These are phyloP conservation scores for Penicillium nordicum DNA, from an alignment of 2,329 filamentous ascomycete genomes.

Conservation along the genomic window DNA sequence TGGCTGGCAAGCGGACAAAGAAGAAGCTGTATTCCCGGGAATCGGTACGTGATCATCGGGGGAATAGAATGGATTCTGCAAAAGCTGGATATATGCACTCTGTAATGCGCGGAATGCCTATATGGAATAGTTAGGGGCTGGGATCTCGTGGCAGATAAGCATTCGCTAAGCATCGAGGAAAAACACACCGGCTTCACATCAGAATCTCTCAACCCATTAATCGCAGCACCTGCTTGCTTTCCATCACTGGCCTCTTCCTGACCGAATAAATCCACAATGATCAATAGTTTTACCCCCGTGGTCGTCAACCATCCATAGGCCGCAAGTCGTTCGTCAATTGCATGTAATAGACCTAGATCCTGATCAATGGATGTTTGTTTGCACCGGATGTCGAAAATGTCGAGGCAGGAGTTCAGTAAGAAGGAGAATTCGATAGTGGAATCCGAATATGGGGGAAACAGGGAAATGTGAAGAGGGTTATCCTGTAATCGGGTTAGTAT, in stretches of 20 bases:
- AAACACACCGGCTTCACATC: constrained; percentile 74
- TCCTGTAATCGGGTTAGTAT: constrained; percentile 57
- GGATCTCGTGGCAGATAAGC: neutral
- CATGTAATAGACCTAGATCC: constrained; percentile 87
- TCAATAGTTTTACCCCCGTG: constrained; percentile 85
- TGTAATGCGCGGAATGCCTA: constrained; percentile 87
- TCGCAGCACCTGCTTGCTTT: constrained; percentile 37
- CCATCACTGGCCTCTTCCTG: constrained; percentile 46
- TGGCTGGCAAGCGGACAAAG: constrained; percentile 52
- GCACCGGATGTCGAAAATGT: constrained; percentile 85
- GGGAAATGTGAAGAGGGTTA: constrained; percentile 88
- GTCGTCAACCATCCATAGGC: constrained; percentile 97
- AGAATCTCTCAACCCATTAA: constrained; percentile 72
- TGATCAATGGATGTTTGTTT: constrained; percentile 70
- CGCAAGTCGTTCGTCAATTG: constrained; percentile 86
- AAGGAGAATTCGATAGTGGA: constrained; percentile 79
- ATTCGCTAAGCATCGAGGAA: neutral
- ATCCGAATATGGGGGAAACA: constrained; percentile 73
- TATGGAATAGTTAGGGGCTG: constrained; percentile 10
- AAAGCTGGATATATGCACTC: constrained; percentile 79
- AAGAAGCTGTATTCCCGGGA: constrained; percentile 42
- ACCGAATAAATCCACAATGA: constrained; percentile 87
- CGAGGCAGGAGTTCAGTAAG: constrained; percentile 83
- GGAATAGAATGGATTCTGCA: constrained; percentile 93
- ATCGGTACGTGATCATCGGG: constrained; percentile 76